Conservation (phyloP, 441 rosid species). For the Croton setiger region DNA sequence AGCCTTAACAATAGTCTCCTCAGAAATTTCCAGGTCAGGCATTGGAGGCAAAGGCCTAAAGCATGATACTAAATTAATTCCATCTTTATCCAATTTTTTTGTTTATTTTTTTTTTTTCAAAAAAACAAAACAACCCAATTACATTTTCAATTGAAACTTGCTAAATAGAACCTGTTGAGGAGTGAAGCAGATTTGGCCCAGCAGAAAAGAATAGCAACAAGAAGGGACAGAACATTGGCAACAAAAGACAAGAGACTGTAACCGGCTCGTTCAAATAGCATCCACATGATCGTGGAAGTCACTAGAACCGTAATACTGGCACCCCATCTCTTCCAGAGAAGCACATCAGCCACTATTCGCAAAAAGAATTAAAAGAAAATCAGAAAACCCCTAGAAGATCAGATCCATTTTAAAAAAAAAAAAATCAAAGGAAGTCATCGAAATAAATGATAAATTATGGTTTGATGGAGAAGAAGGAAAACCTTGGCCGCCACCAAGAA, state of each 20-base stretch:
- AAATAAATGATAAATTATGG: background rate
- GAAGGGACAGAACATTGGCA: constrained; percentile 54
- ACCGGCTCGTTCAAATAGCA: constrained; percentile 66
- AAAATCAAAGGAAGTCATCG: constrained; percentile 2
- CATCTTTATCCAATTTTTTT: background rate
- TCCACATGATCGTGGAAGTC: constrained; percentile 61
- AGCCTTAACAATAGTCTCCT: constrained; percentile 43
- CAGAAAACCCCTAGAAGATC: background rate
- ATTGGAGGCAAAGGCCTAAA: constrained; percentile 88
- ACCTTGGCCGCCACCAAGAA: constrained; percentile 72
- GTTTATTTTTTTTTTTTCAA: no score
- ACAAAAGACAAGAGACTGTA: constrained; percentile 59
- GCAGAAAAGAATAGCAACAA: constrained; percentile 65
- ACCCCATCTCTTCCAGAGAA: constrained; percentile 63
- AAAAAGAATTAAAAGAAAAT: background rate
- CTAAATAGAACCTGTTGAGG: constrained; percentile 57
- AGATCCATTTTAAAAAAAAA: background rate
- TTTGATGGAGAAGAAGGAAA: background rate
- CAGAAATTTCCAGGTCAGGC: constrained; percentile 80
- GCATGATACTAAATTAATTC: background rate
- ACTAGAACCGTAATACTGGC: constrained; percentile 42
- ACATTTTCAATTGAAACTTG: background rate
- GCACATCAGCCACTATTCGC: constrained; percentile 56
- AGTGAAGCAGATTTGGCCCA: constrained; percentile 98
- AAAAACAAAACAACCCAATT: background rate